Conservation (phyloP, 306 rosid genomes). For the Begonia peltatifolia region DNA sequence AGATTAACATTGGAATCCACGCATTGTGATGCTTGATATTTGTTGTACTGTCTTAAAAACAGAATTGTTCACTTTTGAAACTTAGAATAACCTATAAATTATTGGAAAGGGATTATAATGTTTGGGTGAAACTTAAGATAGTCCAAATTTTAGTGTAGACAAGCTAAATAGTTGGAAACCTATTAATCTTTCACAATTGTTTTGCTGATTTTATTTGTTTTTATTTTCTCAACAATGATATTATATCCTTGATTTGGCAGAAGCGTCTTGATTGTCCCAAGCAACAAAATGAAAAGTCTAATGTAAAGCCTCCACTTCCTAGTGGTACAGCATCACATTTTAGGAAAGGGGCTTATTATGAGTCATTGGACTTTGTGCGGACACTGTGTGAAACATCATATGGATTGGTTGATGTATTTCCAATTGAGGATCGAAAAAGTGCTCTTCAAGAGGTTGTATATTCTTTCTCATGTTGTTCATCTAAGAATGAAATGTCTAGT, state of each 20-base stretch:
- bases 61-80: too few species aligned
- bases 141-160: too few species aligned
- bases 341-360: conserved; percentile 88
- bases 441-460: conserved; percentile 80
- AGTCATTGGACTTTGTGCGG: conserved; percentile 83
- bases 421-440: conserved; percentile 92
- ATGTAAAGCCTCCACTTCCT: conserved; percentile 81
- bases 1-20: too few species aligned
- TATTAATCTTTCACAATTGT: too few species aligned
- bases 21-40: too few species aligned
- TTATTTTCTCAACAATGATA: neutral
- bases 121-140: too few species aligned
- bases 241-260: conserved; percentile 24
- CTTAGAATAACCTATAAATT: too few species aligned
- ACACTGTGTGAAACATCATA: conserved; percentile 87
- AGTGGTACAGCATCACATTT: conserved; percentile 36
- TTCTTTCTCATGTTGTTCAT: conserved; percentile 6
- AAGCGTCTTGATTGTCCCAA: conserved; percentile 72
- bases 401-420: conserved; percentile 95
- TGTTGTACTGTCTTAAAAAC: too few species aligned
- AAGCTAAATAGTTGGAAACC: too few species aligned
- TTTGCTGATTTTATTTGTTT: too few species aligned
- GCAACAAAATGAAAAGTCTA: conserved; percentile 52
- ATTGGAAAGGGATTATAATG: too few species aligned
- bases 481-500: neutral